Conservation (phyloP, 2,329 filamentous ascomycete genomes). For the Epichloe typhina region DNA sequence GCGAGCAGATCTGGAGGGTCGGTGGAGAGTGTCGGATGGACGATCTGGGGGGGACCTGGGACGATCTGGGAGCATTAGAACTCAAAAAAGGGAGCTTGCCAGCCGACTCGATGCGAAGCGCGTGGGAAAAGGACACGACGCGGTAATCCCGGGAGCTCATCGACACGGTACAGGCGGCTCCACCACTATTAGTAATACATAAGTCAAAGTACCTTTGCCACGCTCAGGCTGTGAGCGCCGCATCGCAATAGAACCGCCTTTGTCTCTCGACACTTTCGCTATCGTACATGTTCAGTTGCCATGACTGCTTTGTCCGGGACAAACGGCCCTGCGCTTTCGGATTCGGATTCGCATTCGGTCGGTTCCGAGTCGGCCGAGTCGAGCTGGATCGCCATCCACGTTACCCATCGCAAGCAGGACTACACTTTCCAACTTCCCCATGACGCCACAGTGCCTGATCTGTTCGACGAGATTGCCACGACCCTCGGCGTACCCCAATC, state of each 20-base stretch:
- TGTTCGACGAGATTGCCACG: conserved; percentile 44
- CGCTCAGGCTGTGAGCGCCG: not conserved
- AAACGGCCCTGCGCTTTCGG: not conserved
- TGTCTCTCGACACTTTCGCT: not conserved
- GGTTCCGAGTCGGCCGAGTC: conserved; percentile 10
- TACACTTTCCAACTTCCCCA: conserved; percentile 31
- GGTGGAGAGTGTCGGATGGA: not conserved
- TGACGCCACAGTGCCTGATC: conserved; percentile 39
- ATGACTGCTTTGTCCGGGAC: not conserved
- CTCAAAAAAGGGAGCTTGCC: conserved; percentile 1
- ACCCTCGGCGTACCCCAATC: conserved; percentile 43
- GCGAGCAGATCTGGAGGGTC: not conserved
- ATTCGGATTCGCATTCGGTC: not conserved
- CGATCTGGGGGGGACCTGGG: not conserved
- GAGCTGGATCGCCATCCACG: conserved; percentile 26
- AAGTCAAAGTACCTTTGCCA: no score
- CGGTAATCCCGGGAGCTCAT: not conserved
- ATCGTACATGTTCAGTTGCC: not conserved
- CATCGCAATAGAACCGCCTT: no score
- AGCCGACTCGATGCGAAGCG: not conserved
- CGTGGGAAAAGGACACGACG: conserved; percentile 8
- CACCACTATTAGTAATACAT: no score
- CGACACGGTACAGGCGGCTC: no score
- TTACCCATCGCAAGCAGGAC: conserved; percentile 33
- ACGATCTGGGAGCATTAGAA: not conserved